Conservation (phyloP, 164 flowering plant genomes). For the Kalanchoe fedtschenkoi region DNA sequence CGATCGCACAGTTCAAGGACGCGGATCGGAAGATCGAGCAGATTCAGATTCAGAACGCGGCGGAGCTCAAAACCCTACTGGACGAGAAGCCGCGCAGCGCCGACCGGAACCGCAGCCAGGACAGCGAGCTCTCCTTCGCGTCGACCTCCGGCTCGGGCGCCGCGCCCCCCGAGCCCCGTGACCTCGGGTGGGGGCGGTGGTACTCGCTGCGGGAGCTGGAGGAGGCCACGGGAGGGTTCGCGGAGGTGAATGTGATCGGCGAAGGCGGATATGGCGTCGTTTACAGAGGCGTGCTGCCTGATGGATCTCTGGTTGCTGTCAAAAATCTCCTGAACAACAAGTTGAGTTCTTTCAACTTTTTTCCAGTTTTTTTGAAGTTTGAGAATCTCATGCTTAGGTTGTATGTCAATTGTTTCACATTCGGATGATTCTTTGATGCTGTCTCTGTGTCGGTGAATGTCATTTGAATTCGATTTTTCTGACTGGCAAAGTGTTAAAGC, state of each 20-base stretch:
- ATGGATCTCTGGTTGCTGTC: conserved; percentile 69
- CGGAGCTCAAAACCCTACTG: conserved; percentile 10
- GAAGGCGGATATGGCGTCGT: conserved; percentile 94
- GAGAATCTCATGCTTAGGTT: neutral
- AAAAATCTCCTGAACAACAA: conserved; percentile 76
- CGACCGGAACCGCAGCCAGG: conserved; percentile 16
- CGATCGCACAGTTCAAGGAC: conserved; percentile 30
- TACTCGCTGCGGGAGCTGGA: conserved; percentile 64
- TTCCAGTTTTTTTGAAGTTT: neutral
- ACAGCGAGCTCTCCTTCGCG: neutral
- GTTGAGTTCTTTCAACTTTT: conserved; percentile 19
- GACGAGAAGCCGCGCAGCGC: neutral
- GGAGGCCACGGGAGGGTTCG: conserved; percentile 58
- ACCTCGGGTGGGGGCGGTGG: conserved; percentile 86
- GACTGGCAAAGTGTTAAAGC: neutral
- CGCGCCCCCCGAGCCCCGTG: conserved; percentile 2
- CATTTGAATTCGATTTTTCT: neutral
- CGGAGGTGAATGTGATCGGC: conserved; percentile 64
- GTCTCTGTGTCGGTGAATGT: neutral
- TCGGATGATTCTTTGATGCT: neutral
- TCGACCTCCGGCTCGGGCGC: conserved; percentile 1
- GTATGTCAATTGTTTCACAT: neutral
- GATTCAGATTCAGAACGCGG: conserved; percentile 11
- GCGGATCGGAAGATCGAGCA: conserved; percentile 13
- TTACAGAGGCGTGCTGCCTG: conserved; percentile 53